A percentile compares a stretch with the other conserved stretches of the same genome.
Evolutionary conservation across 2,329 filamentous ascomycete genomes (phyloP).

Genomic region (Teratosphaeria pseudoeucalypti): DNA sequence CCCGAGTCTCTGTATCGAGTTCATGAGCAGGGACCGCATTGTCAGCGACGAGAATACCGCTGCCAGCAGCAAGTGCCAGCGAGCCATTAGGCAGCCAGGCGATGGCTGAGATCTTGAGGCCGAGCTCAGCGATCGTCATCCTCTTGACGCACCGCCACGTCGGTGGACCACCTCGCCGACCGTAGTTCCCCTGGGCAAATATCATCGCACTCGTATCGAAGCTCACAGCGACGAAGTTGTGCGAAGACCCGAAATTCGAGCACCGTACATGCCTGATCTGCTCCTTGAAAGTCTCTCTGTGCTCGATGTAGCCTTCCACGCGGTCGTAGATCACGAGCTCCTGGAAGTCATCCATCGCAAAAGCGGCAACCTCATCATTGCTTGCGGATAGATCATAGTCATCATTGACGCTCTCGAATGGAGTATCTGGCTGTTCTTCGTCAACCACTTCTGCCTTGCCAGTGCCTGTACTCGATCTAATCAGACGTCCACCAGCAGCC

Average conservation of each 20-base stretch:
- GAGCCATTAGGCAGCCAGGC: conserved; percentile 73
- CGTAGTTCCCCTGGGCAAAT: conserved; percentile 18
- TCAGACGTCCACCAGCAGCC: not conserved
- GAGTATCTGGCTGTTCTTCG: not conserved
- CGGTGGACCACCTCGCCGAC: conserved; percentile 6
- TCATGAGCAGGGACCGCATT: conserved; percentile 59
- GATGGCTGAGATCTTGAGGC: conserved; percentile 13
- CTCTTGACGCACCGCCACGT: conserved; percentile 16
- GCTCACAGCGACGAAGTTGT: conserved; percentile 19
- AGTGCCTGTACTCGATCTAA: not conserved
- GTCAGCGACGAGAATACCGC: conserved; percentile 79
- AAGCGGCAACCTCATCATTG: conserved; percentile 14
- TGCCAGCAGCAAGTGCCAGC: conserved; percentile 78
- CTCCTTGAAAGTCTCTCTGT: conserved; percentile 8
- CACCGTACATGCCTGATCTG: conserved; percentile 7
- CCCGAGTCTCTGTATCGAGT: conserved; percentile 33
- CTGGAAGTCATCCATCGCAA: conserved; percentile 10
- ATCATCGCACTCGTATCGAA: conserved; percentile 15
- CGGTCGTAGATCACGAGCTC: conserved; percentile 18
- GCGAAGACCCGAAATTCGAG: conserved; percentile 7
- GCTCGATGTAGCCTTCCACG: conserved; percentile 22
- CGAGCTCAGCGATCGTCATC: conserved; percentile 16
- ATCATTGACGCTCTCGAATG: conserved; percentile 12
- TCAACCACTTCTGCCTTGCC: not conserved
- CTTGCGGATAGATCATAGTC: conserved; percentile 11